phyloP scores from a whole-genome alignment of 805 yeast genomes.

The Wickerhamiella sorbophila region DNA sequence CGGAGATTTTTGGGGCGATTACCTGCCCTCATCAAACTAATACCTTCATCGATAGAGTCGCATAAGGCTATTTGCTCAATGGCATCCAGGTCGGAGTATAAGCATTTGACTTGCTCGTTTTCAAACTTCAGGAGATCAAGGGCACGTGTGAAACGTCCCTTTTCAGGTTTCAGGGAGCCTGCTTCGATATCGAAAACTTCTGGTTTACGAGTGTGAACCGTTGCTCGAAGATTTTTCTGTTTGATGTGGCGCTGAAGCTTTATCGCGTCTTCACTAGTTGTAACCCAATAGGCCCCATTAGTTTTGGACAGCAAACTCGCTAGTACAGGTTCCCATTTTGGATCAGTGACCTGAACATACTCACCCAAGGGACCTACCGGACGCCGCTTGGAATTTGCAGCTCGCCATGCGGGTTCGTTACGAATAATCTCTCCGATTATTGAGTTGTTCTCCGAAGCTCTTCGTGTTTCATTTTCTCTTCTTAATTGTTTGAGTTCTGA shows the following conservation, averaged over 20 bases:
- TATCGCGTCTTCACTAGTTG: slow-evolving; percentile 43
- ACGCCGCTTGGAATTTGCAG: slow-evolving; percentile 18
- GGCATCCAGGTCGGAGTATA: slow-evolving; percentile 25
- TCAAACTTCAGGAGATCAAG: slow-evolving; percentile 46
- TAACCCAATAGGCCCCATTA: slow-evolving; percentile 53
- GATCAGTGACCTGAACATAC: slow-evolving; percentile 40
- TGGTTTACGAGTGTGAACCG: slow-evolving; percentile 36
- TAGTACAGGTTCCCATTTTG: slow-evolving; percentile 45
- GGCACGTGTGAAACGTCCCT: slow-evolving; percentile 31
- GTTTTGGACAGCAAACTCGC: slow-evolving; percentile 40
- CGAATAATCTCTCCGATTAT: neutral
- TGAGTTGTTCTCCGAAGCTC: neutral
- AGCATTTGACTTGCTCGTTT: slow-evolving; percentile 40
- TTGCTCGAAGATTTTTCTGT: slow-evolving; percentile 16
- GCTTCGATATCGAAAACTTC: slow-evolving; percentile 45
- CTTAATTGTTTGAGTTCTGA: neutral
- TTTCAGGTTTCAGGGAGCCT: slow-evolving; percentile 30
- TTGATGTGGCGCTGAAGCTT: slow-evolving; percentile 15
- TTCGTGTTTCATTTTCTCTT: neutral
- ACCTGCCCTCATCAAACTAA: no score
- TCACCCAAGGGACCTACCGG: slow-evolving; percentile 80
- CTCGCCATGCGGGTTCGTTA: neutral
- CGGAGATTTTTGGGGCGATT: neutral
- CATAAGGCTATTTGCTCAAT: slow-evolving; percentile 29
- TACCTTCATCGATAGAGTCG: neutral